Base-by-base conservation (phyloP, 2,329 filamentous ascomycete species). In the Scedosporium apiospermum region DNA sequence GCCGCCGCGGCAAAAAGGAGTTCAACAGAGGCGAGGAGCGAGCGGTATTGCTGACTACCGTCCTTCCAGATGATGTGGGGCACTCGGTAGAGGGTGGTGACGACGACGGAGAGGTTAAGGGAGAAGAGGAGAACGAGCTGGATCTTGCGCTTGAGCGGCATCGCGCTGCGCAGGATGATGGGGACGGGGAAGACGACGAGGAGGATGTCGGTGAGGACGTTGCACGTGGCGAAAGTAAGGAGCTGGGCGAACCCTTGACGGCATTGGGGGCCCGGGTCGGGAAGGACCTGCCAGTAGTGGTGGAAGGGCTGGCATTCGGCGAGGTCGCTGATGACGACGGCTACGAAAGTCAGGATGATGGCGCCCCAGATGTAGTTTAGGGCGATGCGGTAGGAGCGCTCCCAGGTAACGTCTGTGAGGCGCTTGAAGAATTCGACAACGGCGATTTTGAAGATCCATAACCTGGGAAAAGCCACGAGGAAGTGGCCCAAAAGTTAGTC, bases 391-490 rank as follows among this genome's bases (percentile, higher is more conserved):
- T 96, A 91, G 26, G 88, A 87, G 61, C 83, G 82, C 65, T 88
- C 86, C 90, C 93, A 97, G 63, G 90, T 90, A 57, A 88, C 86
- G 62, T 86, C 86, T 2, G 91, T 95, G 61, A 98, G 82, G 63
- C 93, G 88, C 72, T 89, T 89, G 67, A 98, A 87, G 70, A 97
- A 98, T 72, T 96, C 93, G 64, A 93, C 88, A 63, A 98, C 88
- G 42, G 93, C 91, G 69, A 88, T 84, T 74, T 98, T 99, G 66
- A 95, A 86, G 67, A 89, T 88, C 95, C 95, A 99, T 64, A 98
- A 86, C 68, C 91, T 96, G 69, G n/a, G 67, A 49, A 14, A 21
- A 30, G 23, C n/a, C 34, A 38, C 34, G 34, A 38, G 34, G 34
- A 12, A 12, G 34, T 38, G 34, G 10, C 34, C 57, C 2, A 12